Evolutionary conservation across 225 moss, liverwort and hornwort genomes (phyloP), one percentile per base, ranked within the genome.

Genomic region (Marchantia polymorpha): DNA sequence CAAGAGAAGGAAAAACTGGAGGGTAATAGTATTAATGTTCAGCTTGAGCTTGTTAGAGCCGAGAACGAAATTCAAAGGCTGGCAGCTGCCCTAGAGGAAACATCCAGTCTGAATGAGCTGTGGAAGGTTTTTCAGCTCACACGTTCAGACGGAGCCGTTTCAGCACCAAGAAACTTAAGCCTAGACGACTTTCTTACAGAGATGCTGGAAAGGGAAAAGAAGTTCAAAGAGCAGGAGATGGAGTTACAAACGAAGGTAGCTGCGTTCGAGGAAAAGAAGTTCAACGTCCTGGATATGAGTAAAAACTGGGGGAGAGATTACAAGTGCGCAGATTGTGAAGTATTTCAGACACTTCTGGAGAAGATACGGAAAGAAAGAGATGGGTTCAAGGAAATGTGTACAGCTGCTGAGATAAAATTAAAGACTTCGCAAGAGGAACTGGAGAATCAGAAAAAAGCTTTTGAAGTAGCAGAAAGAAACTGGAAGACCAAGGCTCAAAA

Each of bases 321-420:
- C 59, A 77, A 65, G 26, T 73, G 67, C 74, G 83, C 77, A 73
- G 82, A 83, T n/a, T 74, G 77, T 70, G 85, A 86, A 56, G 51
- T 80, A 55, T 72, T 82, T 59, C 65, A 68, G 31, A 80, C 73
- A 29, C 76, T 82, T n/a, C 72, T 86, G 15, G 73, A 82, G 72
- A 71, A 77, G 52, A 16, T 80, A 82, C 70, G 80, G 56, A 86
- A 74, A 83, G 82, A 86, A 77, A 71, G 85, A 68, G 80, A 86
- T 58, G 73, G 64, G 23, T 49, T 79, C 55, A 79, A 53, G 76
- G 69, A 76, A 25, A 82, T 66, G 47, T 82, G 56, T 73, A 29
- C 67, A 55, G 15, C 58, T 10, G 80, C 61, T 67, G 49, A 77
- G 27, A 65, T n/a, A 29, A 82, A 68, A 27, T 58, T 86, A 10